These are phyloP conservation scores for Pyricularia sp. DNA, from an alignment of 2,329 filamentous ascomycete genomes.

Conservation along the genomic window DNA sequence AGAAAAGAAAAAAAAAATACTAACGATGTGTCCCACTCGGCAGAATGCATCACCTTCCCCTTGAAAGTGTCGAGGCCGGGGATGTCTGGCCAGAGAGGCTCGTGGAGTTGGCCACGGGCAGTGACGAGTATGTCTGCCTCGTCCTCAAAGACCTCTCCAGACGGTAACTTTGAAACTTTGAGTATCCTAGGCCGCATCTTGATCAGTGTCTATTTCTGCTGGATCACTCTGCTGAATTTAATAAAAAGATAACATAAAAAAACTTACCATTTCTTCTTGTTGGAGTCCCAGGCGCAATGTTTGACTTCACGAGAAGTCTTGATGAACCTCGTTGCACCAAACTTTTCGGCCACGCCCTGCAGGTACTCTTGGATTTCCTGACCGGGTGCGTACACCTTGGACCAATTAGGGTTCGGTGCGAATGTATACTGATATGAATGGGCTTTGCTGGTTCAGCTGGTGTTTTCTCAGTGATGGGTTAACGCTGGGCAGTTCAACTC, in stretches of 20 bases:
- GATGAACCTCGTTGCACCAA: constrained; percentile 35
- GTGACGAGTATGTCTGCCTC: constrained; percentile 29
- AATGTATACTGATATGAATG: constrained; percentile 49
- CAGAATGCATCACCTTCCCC: constrained; percentile 36
- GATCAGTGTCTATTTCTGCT: background rate
- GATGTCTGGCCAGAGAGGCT: constrained; percentile 33
- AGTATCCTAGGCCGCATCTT: constrained; percentile 15
- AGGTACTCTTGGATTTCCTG: constrained; percentile 41
- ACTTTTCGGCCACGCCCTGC: constrained; percentile 33
- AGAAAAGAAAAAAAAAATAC: constrained; percentile 6
- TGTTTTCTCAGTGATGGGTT: background rate
- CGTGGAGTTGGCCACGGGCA: constrained; percentile 32
- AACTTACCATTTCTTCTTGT: constrained; percentile 26
- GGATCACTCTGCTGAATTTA: background rate
- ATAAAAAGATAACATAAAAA: too few relatives aligned
- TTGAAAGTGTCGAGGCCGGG: constrained; percentile 29
- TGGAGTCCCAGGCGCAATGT: constrained; percentile 29
- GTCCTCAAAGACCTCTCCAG: constrained; percentile 28
- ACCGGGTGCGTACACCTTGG: constrained; percentile 37
- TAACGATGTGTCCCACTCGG: constrained; percentile 30
- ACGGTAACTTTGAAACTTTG: constrained; percentile 21
- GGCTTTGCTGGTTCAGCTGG: constrained; percentile 14
- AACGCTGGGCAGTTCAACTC: constrained; percentile 9
- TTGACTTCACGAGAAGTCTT: constrained; percentile 31
- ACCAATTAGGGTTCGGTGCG: constrained; percentile 46